phyloP scores from a whole-genome alignment of 1,284 basidiomycete species.

The Athelia sp. region DNA sequence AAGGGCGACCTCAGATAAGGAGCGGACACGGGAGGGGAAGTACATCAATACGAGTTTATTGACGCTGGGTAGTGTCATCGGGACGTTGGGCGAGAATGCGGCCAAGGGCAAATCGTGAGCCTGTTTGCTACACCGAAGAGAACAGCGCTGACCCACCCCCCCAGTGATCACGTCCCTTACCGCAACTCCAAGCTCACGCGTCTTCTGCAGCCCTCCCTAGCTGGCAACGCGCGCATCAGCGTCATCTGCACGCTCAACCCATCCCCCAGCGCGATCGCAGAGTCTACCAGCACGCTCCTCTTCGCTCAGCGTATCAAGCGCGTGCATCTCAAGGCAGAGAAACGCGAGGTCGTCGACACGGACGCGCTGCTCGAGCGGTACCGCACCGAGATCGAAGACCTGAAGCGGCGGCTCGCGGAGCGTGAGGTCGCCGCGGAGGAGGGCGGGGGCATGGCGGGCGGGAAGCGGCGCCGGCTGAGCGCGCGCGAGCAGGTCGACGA shows the following conservation, averaged over 20 bases:
- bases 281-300: conserved; percentile 79
- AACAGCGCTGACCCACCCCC: no score
- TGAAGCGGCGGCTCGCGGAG: conserved; percentile 65
- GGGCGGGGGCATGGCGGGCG: no score
- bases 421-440: conserved; percentile 35
- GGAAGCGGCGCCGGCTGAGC: neutral
- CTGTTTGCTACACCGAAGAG: neutral
- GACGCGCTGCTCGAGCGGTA: conserved; percentile 91
- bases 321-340: conserved; percentile 82
- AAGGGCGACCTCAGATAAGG: conserved; percentile 91
- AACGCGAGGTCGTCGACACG: conserved; percentile 91
- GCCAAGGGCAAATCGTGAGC: conserved; percentile 68
- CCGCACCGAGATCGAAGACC: conserved; percentile 84
- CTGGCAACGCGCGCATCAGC: conserved; percentile 92
- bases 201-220: conserved; percentile 91
- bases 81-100: conserved; percentile 83
- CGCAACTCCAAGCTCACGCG: conserved; percentile 94
- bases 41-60: conserved; percentile 93
- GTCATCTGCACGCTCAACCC: conserved; percentile 97
- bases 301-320: conserved; percentile 90
- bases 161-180: conserved; percentile 87
- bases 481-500: conserved; percentile 64
- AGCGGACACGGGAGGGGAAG: conserved; percentile 86
- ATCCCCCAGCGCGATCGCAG: conserved; percentile 65
- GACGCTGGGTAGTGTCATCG: conserved; percentile 87